Conservation (phyloP, 768 basidiomycete genomes). For the Amanita inopinata region DNA sequence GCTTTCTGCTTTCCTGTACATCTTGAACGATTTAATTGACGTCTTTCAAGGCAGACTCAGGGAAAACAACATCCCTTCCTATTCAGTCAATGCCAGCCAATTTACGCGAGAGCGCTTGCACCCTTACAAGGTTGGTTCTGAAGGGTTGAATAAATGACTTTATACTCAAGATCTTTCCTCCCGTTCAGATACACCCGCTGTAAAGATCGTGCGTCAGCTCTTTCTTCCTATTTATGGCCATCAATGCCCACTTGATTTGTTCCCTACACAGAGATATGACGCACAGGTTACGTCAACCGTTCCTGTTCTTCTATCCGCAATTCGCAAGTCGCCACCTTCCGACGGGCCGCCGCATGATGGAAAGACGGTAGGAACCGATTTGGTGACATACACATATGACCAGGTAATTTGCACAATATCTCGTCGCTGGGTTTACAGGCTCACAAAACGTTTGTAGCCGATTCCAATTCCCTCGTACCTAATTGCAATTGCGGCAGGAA, state of each 20-base stretch:
- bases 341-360: slow-evolving; percentile 65
- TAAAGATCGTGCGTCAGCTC: slow-evolving; percentile 56
- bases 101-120: slow-evolving; percentile 70
- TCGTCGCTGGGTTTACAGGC: background rate
- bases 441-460: slow-evolving; percentile 34
- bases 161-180: too few relatives aligned
- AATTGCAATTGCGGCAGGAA: slow-evolving; percentile 85
- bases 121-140: slow-evolving; percentile 60
- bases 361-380: slow-evolving; percentile 63
- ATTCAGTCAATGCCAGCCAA: slow-evolving; percentile 92
- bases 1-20: slow-evolving; percentile 5
- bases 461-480: slow-evolving; percentile 86
- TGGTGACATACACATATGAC: slow-evolving; percentile 64
- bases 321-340: slow-evolving; percentile 66
- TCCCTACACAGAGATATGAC: slow-evolving; percentile 65
- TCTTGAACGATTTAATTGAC: background rate
- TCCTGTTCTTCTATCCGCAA: slow-evolving; percentile 80
- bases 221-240: background rate
- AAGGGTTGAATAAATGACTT: background rate
- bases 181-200: slow-evolving; percentile 66
- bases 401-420: slow-evolving; percentile 40
- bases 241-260: slow-evolving; percentile 4
- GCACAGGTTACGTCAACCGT: slow-evolving; percentile 70
- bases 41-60: slow-evolving; percentile 59
- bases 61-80: slow-evolving; percentile 79